phyloP scores from a whole-genome alignment of 169 alveolate species.

The Eimeria praecox region DNA sequence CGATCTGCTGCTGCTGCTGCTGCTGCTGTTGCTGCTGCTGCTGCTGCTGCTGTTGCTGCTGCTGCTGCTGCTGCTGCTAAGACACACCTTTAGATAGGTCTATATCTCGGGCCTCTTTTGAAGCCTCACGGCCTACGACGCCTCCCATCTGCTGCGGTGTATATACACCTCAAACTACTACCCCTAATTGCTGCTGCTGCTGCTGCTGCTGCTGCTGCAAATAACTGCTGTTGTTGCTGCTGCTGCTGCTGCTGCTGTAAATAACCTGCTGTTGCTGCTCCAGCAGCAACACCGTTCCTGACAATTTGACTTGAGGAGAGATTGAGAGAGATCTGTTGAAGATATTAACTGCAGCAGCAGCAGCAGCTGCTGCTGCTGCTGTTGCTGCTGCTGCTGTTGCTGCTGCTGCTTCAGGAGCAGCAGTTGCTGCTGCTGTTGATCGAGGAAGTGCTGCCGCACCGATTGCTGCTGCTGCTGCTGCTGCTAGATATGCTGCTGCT shows the following conservation, averaged over 20 bases:
- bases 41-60: not conserved
- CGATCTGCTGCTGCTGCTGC: too few species aligned
- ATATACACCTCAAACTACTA: too few species aligned
- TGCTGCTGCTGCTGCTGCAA: too few species aligned
- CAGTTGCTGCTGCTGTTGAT: too few species aligned
- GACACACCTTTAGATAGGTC: not conserved
- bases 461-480: too few species aligned
- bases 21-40: constrained; percentile 21
- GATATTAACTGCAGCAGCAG: not conserved
- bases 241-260: constrained; percentile 14
- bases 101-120: not conserved
- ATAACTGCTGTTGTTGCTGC: not conserved
- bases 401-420: too few species aligned
- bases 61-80: constrained; percentile 12
- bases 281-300: not conserved
- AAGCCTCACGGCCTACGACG: not conserved
- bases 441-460: too few species aligned
- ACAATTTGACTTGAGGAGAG: not conserved
- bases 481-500: too few species aligned
- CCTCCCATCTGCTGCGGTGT: too few species aligned
- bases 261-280: not conserved
- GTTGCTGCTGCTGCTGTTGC: too few species aligned
- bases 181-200: too few species aligned
- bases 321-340: not conserved
- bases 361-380: not conserved